Conservation (phyloP, 192 early-diverging fungal genomes). For the Coemansia sp. region DNA sequence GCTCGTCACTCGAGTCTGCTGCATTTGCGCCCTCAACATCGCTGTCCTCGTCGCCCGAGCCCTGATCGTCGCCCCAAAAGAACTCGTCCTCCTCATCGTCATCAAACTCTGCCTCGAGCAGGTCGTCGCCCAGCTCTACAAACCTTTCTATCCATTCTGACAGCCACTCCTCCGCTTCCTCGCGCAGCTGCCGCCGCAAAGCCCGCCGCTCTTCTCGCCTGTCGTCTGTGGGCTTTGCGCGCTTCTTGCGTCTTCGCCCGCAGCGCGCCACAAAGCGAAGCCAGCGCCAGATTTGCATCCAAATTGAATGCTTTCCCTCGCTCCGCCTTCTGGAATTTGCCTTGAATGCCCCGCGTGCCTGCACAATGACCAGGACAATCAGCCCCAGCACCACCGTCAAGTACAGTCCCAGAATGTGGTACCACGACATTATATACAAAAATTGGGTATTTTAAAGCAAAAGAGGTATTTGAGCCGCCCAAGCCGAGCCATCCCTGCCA, state of each 20-base stretch:
- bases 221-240: constrained; percentile 24
- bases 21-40: constrained; percentile 10
- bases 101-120: constrained; percentile 36
- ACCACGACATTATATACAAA: constrained; percentile 27
- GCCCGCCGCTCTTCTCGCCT: constrained; percentile 48
- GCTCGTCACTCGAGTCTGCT: constrained; percentile 18
- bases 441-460: not conserved
- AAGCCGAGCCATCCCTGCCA: too few species aligned
- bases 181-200: constrained; percentile 43
- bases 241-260: constrained; percentile 46
- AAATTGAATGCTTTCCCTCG: constrained; percentile 19
- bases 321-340: constrained; percentile 11
- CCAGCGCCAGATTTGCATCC: constrained; percentile 42
- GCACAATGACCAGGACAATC: constrained; percentile 30
- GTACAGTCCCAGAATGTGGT: constrained; percentile 48
- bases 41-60: constrained; percentile 31
- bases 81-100: constrained; percentile 49
- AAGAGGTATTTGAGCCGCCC: not conserved
- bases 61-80: constrained; percentile 22
- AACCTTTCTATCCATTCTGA: constrained; percentile 43
- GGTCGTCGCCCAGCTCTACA: constrained; percentile 52
- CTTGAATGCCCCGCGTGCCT: constrained; percentile 19
- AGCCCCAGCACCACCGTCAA: constrained; percentile 36
- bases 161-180: constrained; percentile 52
- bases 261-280: constrained; percentile 43